Percentiles rank a stretch among this genome's conserved stretches.
Evolutionary conservation across 1,284 basidiomycete genomes (phyloP).

Genomic region (Boletellus dicymbophilus): DNA sequence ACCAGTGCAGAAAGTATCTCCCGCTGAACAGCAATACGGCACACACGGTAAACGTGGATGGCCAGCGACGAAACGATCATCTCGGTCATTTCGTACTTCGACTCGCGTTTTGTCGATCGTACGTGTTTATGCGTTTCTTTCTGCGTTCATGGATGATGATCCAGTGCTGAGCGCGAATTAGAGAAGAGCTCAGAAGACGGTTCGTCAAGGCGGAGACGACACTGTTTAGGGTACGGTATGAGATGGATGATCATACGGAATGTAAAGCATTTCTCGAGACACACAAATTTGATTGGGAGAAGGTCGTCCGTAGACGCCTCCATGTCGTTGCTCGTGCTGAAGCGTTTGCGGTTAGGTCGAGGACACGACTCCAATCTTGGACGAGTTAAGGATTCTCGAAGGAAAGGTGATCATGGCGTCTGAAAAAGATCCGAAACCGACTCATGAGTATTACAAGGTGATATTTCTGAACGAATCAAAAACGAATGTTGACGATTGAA

Average conservation of each 20-base stretch:
- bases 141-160: not conserved
- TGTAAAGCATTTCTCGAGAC: constrained; percentile 71
- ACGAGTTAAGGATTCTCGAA: constrained; percentile 51
- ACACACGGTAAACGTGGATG: constrained; percentile 47
- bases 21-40: constrained; percentile 70
- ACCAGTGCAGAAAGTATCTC: constrained; percentile 72
- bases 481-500: not conserved
- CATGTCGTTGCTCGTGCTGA: constrained; percentile 3
- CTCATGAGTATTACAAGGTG: constrained; percentile 79
- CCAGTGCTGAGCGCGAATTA: constrained; percentile 32
- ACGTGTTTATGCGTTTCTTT: constrained; percentile 43
- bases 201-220: constrained; percentile 91
- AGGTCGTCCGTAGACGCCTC: constrained; percentile 44
- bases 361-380: constrained; percentile 40
- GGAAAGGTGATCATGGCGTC: constrained; percentile 1
- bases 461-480: constrained; percentile 2
- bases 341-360: constrained; percentile 50
- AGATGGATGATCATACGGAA: constrained; percentile 66
- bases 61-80: constrained; percentile 84
- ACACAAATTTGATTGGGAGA: constrained; percentile 80
- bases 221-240: constrained; percentile 86
- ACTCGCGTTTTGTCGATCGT: constrained; percentile 96
- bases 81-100: constrained; percentile 95
- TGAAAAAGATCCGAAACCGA: not conserved
- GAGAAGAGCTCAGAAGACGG: constrained; percentile 88